Evolutionary conservation across 2,329 filamentous ascomycete genomes (phyloP).

Genomic region (Apiospora pterosperma): DNA sequence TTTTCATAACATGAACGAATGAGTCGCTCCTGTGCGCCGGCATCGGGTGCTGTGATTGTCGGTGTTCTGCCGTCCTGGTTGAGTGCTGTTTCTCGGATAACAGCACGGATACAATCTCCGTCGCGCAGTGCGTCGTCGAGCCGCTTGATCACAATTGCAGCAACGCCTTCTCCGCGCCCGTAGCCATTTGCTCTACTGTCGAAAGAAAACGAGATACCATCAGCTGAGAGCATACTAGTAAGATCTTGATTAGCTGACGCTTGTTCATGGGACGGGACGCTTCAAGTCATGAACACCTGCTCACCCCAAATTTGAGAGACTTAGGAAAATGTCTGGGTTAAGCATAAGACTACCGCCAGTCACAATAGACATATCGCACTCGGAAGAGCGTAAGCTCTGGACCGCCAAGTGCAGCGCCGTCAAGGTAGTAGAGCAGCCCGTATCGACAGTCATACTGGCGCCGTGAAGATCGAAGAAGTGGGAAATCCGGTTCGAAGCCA

Average conservation of each 20-base stretch:
- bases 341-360: constrained; percentile 23
- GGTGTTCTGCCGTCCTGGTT: constrained; percentile 12
- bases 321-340: constrained; percentile 28
- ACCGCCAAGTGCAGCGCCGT: constrained; percentile 20
- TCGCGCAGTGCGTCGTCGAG: constrained; percentile 38
- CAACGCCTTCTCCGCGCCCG: constrained; percentile 42
- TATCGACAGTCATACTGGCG: constrained; percentile 28
- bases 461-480: constrained; percentile 30
- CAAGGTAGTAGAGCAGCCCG: constrained; percentile 31
- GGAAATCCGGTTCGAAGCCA: constrained; percentile 19
- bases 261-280: no score
- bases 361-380: constrained; percentile 21
- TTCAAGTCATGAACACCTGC: no score
- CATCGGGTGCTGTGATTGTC: constrained; percentile 6
- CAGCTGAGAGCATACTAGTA: background rate
- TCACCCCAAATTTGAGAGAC: constrained; percentile 42
- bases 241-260: background rate
- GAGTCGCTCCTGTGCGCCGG: constrained; percentile 2
- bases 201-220: constrained; percentile 20
- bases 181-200: constrained; percentile 42
- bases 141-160: constrained; percentile 38
- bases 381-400: background rate
- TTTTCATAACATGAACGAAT: constrained; percentile 5
- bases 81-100: constrained; percentile 8
- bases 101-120: constrained; percentile 30